Evolutionary conservation across 352 stramenopile genomes (phyloP), one percentile per base, ranked within the genome.

Genomic region (Plasmopara halstedii): DNA sequence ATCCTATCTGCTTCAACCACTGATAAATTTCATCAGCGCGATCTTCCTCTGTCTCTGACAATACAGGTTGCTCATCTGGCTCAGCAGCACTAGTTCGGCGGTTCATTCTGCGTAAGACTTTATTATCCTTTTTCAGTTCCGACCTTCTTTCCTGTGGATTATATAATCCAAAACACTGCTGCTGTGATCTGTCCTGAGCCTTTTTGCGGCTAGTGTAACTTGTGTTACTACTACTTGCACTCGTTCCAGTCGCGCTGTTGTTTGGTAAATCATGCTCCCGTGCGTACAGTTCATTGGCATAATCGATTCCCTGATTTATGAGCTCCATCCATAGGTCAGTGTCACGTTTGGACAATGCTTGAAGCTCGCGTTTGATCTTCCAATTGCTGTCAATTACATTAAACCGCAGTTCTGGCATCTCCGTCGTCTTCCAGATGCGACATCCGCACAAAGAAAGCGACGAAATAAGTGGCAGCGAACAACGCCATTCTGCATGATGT

Each of bases 381-480:
- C 74, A 88, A 40, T 60, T 79, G 31, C 60, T 70, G 46, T 88
- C 73, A 21, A 90, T 68, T 27, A 90, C 63, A 40, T 90, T 79
- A 51, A 90, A 88, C 31, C 62, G 68, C 27, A 88, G 64, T 49
- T 87, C 76, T 14, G 76, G 74, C 79, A 90, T 90, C 52, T 90
- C 79, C 72, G 75, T 85, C 7, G 79, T 90, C 65, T 90, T 90
- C 78, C 78, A 90, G 51, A 90, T 88, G 13, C 78, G 75, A 39
- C 78, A 90, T 36, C 77, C 75, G 25, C 67, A 71, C 41, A 90
- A 56, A 7, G 62, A 70, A 15, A 90, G 49, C 35, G 73, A 85
- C 26, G 78, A 85, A 21, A 77, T 69, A 4, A 61, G 67, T 25
- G 61, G 60, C 20, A 67, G 42, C 10, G 37, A 51, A 22, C 56